Percentiles rank a stretch among this genome's conserved stretches.
These are phyloP conservation scores for Gnomoniopsis smithogilvyi DNA, from an alignment of 2,329 filamentous ascomycete species.

Conservation along the genomic window DNA sequence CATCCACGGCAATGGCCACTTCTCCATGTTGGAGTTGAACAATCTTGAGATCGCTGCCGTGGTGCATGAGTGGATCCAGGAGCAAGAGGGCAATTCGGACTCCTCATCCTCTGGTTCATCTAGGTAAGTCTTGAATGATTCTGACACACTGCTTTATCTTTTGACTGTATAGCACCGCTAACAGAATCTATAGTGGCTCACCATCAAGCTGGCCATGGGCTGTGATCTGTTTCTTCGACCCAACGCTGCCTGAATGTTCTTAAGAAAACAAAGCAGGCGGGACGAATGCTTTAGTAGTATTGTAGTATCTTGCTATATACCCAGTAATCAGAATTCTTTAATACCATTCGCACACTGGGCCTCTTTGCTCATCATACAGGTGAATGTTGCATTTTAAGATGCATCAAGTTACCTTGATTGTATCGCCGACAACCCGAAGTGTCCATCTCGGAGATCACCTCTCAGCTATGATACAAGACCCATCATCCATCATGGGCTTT, in stretches of 20 bases:
- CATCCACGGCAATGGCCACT: conserved; percentile 49
- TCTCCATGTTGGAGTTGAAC: conserved; percentile 46
- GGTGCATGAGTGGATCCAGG: conserved; percentile 15
- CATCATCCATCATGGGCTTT: no score
- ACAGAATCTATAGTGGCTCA: not conserved
- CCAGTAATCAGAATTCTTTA: not conserved
- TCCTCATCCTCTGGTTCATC: not conserved
- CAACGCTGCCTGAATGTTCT: not conserved
- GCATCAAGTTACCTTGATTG: no score
- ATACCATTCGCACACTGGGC: no score
- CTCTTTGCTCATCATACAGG: no score
- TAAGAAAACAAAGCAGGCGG: not conserved
- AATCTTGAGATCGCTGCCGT: conserved; percentile 20
- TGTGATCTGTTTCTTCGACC: not conserved
- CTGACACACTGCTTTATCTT: not conserved
- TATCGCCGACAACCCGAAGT: no score
- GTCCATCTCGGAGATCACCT: no score
- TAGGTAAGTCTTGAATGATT: not conserved
- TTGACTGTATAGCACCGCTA: not conserved
- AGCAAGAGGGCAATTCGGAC: conserved; percentile 1
- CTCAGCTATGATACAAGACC: no score
- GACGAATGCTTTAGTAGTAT: not conserved
- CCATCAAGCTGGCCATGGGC: not conserved
- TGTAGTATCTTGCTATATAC: not conserved
- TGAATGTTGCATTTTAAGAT: no score